Percentiles rank a stretch among this genome's conserved stretches.
These are phyloP conservation scores for Magnaporthiopsis incrustans DNA, from an alignment of 2,329 filamentous ascomycete genomes.

Conservation along the genomic window DNA sequence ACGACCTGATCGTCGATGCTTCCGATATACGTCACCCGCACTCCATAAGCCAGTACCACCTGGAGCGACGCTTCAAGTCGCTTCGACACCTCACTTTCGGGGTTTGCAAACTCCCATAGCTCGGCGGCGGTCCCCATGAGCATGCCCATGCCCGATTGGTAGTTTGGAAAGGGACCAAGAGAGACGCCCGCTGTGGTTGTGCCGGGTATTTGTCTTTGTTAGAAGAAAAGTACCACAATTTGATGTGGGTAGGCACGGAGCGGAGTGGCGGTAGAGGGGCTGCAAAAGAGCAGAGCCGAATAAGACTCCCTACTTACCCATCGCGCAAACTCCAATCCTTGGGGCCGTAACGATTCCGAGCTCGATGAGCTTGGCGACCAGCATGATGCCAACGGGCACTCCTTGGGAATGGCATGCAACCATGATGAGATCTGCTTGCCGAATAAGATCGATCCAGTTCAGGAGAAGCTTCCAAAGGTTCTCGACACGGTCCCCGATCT, in stretches of 20 bases:
- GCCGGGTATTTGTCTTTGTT: not conserved
- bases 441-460: conserved; percentile 90
- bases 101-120: conserved; percentile 85
- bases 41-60: conserved; percentile 67
- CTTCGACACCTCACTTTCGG: conserved; percentile 72
- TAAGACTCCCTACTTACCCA: conserved; percentile 34
- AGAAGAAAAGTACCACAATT: conserved; percentile 6
- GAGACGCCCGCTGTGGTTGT: conserved; percentile 67
- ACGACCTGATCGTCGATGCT: conserved; percentile 97
- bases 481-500: conserved; percentile 80
- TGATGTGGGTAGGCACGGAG: not conserved
- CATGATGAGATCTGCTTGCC: conserved; percentile 79
- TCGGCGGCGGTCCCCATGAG: conserved; percentile 89
- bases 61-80: conserved; percentile 72
- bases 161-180: conserved; percentile 85
- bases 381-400: conserved; percentile 86
- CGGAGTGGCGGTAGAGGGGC: no score
- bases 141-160: conserved; percentile 77
- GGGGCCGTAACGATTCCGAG: conserved; percentile 73
- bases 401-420: conserved; percentile 95
- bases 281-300: no score
- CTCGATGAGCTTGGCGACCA: conserved; percentile 86
- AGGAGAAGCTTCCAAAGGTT: conserved; percentile 90
- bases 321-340: conserved; percentile 77
- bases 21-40: conserved; percentile 78